These are phyloP conservation scores for Pachysandra terminalis DNA, from an alignment of 164 flowering plant species.

Conservation along the genomic window DNA sequence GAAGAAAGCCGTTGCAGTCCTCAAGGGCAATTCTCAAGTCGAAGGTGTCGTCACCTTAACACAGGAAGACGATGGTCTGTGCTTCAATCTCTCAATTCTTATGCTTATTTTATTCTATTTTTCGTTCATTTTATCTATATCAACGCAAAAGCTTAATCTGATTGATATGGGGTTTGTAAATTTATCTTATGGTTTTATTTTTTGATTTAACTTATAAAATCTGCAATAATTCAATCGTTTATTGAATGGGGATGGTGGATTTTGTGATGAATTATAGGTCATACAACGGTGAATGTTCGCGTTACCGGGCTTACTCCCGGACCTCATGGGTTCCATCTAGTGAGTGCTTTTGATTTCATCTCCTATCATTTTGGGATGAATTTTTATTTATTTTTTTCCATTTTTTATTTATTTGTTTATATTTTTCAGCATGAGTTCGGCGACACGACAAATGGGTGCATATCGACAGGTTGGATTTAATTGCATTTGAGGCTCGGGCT, in stretches of 20 bases:
- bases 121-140: neutral
- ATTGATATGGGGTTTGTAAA: neutral
- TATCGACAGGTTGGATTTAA: conserved; percentile 68
- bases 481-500: neutral
- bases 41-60: conserved; percentile 82
- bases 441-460: conserved; percentile 94
- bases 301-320: conserved; percentile 75
- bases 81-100: neutral
- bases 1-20: conserved; percentile 88
- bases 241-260: neutral
- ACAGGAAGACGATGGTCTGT: conserved; percentile 69
- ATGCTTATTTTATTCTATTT: neutral
- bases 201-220: neutral
- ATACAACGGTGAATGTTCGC: conserved; percentile 58
- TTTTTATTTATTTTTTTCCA: too few relatives aligned
- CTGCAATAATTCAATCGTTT: neutral
- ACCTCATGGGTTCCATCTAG: conserved; percentile 79
- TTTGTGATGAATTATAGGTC: conserved; percentile 37
- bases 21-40: conserved; percentile 65
- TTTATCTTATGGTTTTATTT: conserved; percentile 4
- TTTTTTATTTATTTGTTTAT: conserved; percentile 8
- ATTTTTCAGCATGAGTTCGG: conserved; percentile 75
- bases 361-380: too few relatives aligned
- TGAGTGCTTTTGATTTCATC: conserved; percentile 27
- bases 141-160: neutral